A percentile compares a stretch with the other conserved stretches of the same genome.
Evolutionary conservation across 768 basidiomycete genomes (phyloP).

Genomic region (Lanmaoa pseudosensibilis): DNA sequence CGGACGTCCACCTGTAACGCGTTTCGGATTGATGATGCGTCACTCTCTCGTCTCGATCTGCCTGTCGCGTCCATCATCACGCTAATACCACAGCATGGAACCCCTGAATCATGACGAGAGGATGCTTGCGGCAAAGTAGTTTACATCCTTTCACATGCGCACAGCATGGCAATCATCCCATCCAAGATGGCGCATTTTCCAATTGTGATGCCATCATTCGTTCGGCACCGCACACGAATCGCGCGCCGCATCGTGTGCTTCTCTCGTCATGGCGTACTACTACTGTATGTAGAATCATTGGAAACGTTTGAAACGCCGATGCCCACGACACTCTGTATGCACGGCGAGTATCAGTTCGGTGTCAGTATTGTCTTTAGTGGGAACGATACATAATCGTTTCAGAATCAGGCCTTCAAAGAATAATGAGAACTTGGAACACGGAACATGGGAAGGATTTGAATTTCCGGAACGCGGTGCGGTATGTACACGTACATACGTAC

Average conservation of each 20-base stretch:
- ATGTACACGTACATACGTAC: background rate
- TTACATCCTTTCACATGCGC: conserved; percentile 3
- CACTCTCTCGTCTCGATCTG: conserved; percentile 2
- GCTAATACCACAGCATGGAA: background rate
- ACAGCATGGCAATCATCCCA: background rate
- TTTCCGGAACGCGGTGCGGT: background rate
- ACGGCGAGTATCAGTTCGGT: background rate
- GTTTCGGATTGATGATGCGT: background rate
- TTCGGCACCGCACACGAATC: conserved; percentile 2
- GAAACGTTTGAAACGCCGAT: background rate
- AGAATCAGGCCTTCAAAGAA: background rate
- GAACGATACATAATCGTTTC: background rate
- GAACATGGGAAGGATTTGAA: background rate
- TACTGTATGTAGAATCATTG: too few relatives aligned
- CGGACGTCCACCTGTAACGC: background rate
- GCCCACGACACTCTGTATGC: background rate
- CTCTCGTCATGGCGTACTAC: background rate
- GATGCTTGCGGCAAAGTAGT: conserved; percentile 1
- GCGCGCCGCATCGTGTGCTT: background rate
- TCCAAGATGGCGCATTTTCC: background rate
- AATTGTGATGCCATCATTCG: background rate
- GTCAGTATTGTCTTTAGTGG: background rate
- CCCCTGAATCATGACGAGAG: background rate
- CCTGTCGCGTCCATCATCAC: background rate
- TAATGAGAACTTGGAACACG: background rate